These are phyloP conservation scores for Carallia brachiata DNA, from an alignment of 345 rosid genomes.

Conservation along the genomic window DNA sequence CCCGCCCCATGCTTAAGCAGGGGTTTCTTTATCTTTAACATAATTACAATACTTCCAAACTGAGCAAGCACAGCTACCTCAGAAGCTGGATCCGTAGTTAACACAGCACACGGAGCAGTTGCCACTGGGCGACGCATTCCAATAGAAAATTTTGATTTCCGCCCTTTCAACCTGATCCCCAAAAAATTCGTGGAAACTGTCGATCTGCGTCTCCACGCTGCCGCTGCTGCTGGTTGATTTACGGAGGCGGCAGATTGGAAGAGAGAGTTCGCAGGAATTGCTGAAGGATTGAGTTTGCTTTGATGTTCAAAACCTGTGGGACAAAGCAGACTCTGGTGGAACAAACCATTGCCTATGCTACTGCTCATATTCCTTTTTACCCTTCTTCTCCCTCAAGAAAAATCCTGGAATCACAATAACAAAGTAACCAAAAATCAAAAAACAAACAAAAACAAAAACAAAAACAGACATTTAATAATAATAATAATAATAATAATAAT, in stretches of 20 bases:
- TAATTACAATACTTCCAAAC: conserved; percentile 3
- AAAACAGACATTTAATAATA: too few relatives aligned
- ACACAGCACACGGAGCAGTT: conserved; percentile 56
- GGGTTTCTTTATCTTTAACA: not conserved
- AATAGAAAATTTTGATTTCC: conserved; percentile 32
- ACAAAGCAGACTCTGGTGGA: conserved; percentile 58
- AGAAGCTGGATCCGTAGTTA: conserved; percentile 67
- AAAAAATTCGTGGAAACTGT: conserved; percentile 38
- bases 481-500: not conserved
- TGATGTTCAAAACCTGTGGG: conserved; percentile 56
- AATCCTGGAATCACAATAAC: conserved; percentile 27
- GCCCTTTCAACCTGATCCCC: conserved; percentile 41
- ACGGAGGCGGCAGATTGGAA: conserved; percentile 37
- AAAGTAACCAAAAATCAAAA: conserved; percentile 7
- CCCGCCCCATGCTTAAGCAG: too few relatives aligned
- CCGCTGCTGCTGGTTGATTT: conserved; percentile 24
- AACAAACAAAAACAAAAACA: not conserved
- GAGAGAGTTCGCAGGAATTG: conserved; percentile 43
- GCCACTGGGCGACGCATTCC: conserved; percentile 36
- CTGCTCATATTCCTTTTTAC: conserved; percentile 63
- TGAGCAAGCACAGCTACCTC: conserved; percentile 44
- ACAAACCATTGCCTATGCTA: conserved; percentile 49
- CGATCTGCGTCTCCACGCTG: conserved; percentile 33
- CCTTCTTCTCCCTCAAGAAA: conserved; percentile 38
- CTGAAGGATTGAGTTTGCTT: conserved; percentile 50